phyloP scores from a whole-genome alignment of 441 rosid genomes.

The Populus tomentosa region DNA sequence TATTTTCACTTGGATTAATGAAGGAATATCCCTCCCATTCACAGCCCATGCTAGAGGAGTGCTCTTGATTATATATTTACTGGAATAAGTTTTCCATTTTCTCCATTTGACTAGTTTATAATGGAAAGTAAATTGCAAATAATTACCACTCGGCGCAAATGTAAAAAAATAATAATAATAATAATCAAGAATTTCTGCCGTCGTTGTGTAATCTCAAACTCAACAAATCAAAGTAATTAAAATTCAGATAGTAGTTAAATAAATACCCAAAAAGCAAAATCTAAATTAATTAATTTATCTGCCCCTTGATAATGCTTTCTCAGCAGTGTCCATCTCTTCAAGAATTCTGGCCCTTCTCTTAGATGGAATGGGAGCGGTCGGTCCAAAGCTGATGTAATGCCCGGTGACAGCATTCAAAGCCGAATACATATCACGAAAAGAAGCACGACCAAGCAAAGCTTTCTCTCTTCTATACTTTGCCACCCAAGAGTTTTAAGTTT shows the following conservation, averaged over 20 bases:
- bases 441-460: constrained; percentile 60
- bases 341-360: constrained; percentile 83
- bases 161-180: no score
- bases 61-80: not conserved
- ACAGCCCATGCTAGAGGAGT: no score
- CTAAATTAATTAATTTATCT: constrained; percentile 32
- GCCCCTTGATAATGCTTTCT: constrained; percentile 74
- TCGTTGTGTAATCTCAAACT: constrained; percentile 14
- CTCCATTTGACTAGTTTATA: not conserved
- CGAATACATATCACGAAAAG: constrained; percentile 79
- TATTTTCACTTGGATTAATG: not conserved
- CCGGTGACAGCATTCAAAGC: constrained; percentile 90
- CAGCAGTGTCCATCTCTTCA: constrained; percentile 87
- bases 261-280: not conserved
- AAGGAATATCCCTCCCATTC: no score
- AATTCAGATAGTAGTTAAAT: not conserved
- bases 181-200: not conserved
- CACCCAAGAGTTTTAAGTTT: constrained; percentile 77
- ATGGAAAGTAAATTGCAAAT: not conserved
- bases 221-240: not conserved
- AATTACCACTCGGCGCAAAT: not conserved
- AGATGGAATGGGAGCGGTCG: constrained; percentile 76
- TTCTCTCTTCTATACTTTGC: constrained; percentile 93
- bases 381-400: constrained; percentile 90
- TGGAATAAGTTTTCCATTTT: not conserved